phyloP scores from a whole-genome alignment of 768 basidiomycete genomes.

The Polyporus arcularius region DNA sequence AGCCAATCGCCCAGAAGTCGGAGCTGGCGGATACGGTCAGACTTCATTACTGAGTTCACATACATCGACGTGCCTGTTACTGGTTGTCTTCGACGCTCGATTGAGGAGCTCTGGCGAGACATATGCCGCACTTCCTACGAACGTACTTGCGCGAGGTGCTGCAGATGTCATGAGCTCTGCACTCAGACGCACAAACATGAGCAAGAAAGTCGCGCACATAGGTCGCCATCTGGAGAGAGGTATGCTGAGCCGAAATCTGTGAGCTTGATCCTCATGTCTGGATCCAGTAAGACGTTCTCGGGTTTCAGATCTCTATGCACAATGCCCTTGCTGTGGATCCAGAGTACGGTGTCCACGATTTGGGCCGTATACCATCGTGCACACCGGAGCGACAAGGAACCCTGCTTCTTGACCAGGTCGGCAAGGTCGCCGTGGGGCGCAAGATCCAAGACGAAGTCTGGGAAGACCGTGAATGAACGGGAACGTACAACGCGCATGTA shows the following conservation, averaged over 20 bases:
- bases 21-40: conserved; percentile 1
- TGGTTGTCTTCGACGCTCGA: conserved; percentile 14
- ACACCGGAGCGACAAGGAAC: conserved; percentile 11
- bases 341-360: conserved; percentile 14
- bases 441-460: conserved; percentile 18
- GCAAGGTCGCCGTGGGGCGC: conserved; percentile 16
- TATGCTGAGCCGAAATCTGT: conserved; percentile 20
- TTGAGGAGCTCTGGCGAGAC: conserved; percentile 18
- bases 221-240: conserved; percentile 9
- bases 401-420: conserved; percentile 18
- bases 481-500: neutral
- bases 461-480: neutral
- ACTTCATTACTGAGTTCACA: too few species aligned
- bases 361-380: conserved; percentile 16
- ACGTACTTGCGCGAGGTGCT: conserved; percentile 16
- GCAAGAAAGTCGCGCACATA: conserved; percentile 3
- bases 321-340: conserved; percentile 18
- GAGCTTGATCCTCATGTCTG: conserved; percentile 6
- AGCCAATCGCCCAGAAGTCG: conserved; percentile 17
- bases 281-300: conserved; percentile 13
- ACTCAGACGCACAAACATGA: neutral
- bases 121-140: conserved; percentile 18
- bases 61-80: conserved; percentile 3
- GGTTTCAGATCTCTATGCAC: conserved; percentile 17
- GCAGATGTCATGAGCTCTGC: neutral